These are phyloP conservation scores for Hemisphaericaspora xylofermentans DNA, from an alignment of 1,139 yeast genomes.

Conservation along the genomic window DNA sequence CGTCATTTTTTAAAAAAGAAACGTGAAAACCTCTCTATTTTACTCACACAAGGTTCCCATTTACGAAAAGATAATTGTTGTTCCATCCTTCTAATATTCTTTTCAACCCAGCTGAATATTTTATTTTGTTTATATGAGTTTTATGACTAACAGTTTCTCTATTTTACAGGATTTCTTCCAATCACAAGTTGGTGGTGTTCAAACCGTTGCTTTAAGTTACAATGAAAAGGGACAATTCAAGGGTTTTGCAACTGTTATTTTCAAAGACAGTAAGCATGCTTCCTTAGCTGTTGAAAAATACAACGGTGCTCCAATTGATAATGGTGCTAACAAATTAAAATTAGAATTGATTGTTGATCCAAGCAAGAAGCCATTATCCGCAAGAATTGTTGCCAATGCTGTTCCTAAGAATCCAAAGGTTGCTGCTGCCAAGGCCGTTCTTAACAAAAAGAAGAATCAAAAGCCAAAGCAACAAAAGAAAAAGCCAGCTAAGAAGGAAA, in stretches of 20 bases:
- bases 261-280: slow-evolving; percentile 69
- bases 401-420: slow-evolving; percentile 28
- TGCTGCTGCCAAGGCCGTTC: slow-evolving; percentile 22
- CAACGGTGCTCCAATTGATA: slow-evolving; percentile 92
- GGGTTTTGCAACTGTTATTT: slow-evolving; percentile 86
- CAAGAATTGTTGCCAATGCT: slow-evolving; percentile 52
- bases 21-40: background rate
- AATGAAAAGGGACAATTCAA: slow-evolving; percentile 87
- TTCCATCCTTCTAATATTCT: background rate
- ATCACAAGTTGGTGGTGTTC: slow-evolving; percentile 84
- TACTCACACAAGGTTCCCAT: background rate
- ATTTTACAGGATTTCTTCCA: slow-evolving; percentile 77
- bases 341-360: slow-evolving; percentile 90
- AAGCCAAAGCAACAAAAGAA: slow-evolving; percentile 26
- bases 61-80: background rate
- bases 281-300: slow-evolving; percentile 71
- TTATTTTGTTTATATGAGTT: background rate
- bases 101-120: background rate
- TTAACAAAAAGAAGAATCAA: slow-evolving; percentile 24
- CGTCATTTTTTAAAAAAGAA: background rate
- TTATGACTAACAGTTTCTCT: slow-evolving; percentile 8
- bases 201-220: slow-evolving; percentile 69
- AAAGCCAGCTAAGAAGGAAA: slow-evolving; percentile 47
- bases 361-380: slow-evolving; percentile 68
- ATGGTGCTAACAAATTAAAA: slow-evolving; percentile 74